Percentiles rank a stretch among this genome's conserved stretches.
Conservation (phyloP, 2,329 filamentous ascomycete species). For the Madurella fahalii region DNA sequence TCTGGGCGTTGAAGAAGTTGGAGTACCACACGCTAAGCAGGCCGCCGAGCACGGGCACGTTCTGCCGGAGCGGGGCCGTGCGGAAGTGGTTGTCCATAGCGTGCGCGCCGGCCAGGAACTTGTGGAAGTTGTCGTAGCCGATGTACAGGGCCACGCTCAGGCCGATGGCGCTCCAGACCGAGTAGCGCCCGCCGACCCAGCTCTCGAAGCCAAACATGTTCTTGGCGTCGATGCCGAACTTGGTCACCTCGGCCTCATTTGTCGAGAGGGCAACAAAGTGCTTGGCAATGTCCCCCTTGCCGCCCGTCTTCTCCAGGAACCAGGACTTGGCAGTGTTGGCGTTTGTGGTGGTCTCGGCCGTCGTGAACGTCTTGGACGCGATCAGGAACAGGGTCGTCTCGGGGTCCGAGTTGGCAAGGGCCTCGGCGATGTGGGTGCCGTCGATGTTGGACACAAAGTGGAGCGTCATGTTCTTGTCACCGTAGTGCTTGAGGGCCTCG, state of each 20-base stretch:
- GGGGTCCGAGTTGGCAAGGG: slow-evolving; percentile 80
- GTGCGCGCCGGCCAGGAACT: slow-evolving; percentile 91
- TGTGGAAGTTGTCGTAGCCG: slow-evolving; percentile 94
- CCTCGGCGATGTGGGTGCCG: slow-evolving; percentile 95
- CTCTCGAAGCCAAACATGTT: slow-evolving; percentile 99
- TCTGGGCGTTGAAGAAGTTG: slow-evolving; percentile 97
- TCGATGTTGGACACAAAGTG: slow-evolving; percentile 99
- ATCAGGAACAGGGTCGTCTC: slow-evolving; percentile 99
- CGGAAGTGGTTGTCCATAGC: slow-evolving; percentile 99
- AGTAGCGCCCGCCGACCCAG: slow-evolving; percentile 98
- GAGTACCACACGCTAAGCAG: slow-evolving; percentile 98
- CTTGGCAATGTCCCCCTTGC: slow-evolving; percentile 88
- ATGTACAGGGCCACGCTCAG: slow-evolving; percentile 92
- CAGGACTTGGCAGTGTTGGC: slow-evolving; percentile 95
- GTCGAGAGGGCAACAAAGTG: slow-evolving; percentile 98
- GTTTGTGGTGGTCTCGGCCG: slow-evolving; percentile 94
- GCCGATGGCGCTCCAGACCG: slow-evolving; percentile 97
- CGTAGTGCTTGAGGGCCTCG: slow-evolving; percentile 94
- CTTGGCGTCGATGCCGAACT: slow-evolving; percentile 97
- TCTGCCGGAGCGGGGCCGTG: slow-evolving; percentile 83
- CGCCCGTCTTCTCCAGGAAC: slow-evolving; percentile 79
- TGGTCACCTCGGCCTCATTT: slow-evolving; percentile 90
- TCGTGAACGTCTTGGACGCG: slow-evolving; percentile 99
- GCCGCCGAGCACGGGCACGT: slow-evolving; percentile 89
- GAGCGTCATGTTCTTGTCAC: slow-evolving; percentile 76